Evolutionary conservation across 176 grass and related monocot species (phyloP).

Genomic region (Bonia amplexicaulis): DNA sequence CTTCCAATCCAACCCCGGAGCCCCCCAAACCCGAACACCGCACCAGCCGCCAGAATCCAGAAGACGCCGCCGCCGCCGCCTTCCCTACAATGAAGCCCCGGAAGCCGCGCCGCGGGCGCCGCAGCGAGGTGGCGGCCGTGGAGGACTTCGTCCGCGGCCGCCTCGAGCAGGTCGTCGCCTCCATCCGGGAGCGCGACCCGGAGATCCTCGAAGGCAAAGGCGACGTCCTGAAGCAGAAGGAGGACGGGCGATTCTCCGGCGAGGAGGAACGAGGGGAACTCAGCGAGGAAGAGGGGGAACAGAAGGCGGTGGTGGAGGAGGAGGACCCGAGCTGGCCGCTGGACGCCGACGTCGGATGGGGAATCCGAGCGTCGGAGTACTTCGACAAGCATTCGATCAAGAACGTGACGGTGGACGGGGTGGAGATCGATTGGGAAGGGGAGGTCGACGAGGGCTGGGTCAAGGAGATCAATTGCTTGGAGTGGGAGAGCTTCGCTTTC

Average conservation of each 20-base stretch:
- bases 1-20: slow-evolving; percentile 15
- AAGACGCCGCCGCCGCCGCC: background rate
- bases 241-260: background rate
- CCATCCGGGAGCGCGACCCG: slow-evolving; percentile 54
- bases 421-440: slow-evolving; percentile 90
- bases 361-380: slow-evolving; percentile 76
- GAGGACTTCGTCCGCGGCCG: slow-evolving; percentile 74
- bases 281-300: slow-evolving; percentile 20
- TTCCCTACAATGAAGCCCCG: slow-evolving; percentile 43
- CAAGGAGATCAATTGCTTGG: slow-evolving; percentile 94
- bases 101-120: slow-evolving; percentile 50
- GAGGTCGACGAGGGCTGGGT: slow-evolving; percentile 86
- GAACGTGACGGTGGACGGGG: slow-evolving; percentile 81
- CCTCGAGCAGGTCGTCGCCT: slow-evolving; percentile 69
- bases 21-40: slow-evolving; percentile 11
- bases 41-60: background rate
- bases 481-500: slow-evolving; percentile 95
- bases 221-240: slow-evolving; percentile 45
- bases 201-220: slow-evolving; percentile 51
- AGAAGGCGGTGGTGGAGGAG: slow-evolving; percentile 63
- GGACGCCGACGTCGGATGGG: slow-evolving; percentile 87
- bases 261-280: background rate
- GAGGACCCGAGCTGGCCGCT: slow-evolving; percentile 81
- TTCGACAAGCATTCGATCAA: slow-evolving; percentile 93
- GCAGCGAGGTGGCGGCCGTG: slow-evolving; percentile 53